Conservation (phyloP, 306 rosid genomes). For the Arachis stenosperma region DNA sequence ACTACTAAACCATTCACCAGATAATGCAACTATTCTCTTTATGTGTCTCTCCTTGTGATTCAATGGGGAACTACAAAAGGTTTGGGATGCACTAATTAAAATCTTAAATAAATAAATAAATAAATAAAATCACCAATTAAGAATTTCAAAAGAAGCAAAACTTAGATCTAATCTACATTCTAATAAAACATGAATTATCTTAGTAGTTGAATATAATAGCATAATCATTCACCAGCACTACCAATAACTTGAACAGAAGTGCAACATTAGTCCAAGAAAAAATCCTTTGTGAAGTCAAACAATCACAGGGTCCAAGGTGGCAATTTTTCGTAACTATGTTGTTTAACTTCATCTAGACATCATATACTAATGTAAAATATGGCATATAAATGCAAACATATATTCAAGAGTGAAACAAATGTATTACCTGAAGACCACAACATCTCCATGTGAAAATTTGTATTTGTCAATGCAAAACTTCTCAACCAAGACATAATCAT, state of each 20-base stretch:
- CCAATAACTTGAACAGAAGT: slow-evolving; percentile 12
- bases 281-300: slow-evolving; percentile 1
- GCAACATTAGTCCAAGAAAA: slow-evolving; percentile 22
- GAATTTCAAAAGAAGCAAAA: slow-evolving; percentile 10
- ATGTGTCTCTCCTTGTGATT: slow-evolving; percentile 78
- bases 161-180: slow-evolving; percentile 4
- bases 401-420: neutral
- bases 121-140: neutral
- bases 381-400: slow-evolving; percentile 8
- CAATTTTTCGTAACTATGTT: slow-evolving; percentile 11
- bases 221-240: slow-evolving; percentile 1
- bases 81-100: slow-evolving; percentile 30
- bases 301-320: slow-evolving; percentile 2
- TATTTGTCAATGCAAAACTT: slow-evolving; percentile 63
- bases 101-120: too few species aligned
- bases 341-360: neutral
- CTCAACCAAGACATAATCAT: slow-evolving; percentile 82
- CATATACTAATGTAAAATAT: slow-evolving; percentile 14
- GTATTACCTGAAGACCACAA: slow-evolving; percentile 76
- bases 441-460: slow-evolving; percentile 76
- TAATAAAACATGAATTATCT: slow-evolving; percentile 21
- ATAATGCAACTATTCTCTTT: slow-evolving; percentile 86
- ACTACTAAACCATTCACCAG: slow-evolving; percentile 76
- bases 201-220: slow-evolving; percentile 15
- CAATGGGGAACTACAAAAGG: slow-evolving; percentile 71